Base-by-base conservation (phyloP, 176 grass and related monocot genomes). In the Echinochloa phyllopogon region DNA sequence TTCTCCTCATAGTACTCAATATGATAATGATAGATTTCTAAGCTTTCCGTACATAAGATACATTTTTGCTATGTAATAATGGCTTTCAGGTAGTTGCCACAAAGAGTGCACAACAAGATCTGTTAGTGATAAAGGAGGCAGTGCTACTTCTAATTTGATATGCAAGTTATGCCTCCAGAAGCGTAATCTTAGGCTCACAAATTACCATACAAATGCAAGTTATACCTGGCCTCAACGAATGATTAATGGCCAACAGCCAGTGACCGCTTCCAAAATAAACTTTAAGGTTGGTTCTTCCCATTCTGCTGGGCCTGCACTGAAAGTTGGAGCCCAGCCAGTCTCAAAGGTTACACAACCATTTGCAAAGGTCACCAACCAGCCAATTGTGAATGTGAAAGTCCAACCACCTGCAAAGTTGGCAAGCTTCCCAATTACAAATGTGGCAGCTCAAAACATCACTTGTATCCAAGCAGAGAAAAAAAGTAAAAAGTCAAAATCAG, bases 11-110 rank as follows among this genome's bases (percentile, higher is more conserved):
- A 52, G 41, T 69, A 53, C n/a, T 71, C 29, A 48, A 63, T 16
- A 36, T 36, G 37, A 82, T 27, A 71, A 50, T 47, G 45, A 70
- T 33, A 42, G 47, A 74, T 91, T 58, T 83, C 21, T 78, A 21
- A 63, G 38, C 23, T 72, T 78, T 85, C n/a, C 17, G 59, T 89
- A 47, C 20, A 23, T 50, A 50, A 60, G 20, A 82, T 55, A 75
- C 74, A 45, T 14, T 89, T 59, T 65, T 82, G 71, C 78, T 81
- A 80, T 86, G 50, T 77, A 84, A 66, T 75, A 82, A 17, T 77
- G 77, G 65, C 41, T 86, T 87, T 74, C 72, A 98, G 96, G 96
- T 70, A 85, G 89, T 72, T 98, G 91, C 76, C 95, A 98, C n/a
- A 84, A 87, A 90, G 89, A 91, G 55, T 98, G 96, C 73, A 84